These are phyloP conservation scores for Protomyces inouyei DNA, from an alignment of 1,139 yeast genomes.

Conservation along the genomic window DNA sequence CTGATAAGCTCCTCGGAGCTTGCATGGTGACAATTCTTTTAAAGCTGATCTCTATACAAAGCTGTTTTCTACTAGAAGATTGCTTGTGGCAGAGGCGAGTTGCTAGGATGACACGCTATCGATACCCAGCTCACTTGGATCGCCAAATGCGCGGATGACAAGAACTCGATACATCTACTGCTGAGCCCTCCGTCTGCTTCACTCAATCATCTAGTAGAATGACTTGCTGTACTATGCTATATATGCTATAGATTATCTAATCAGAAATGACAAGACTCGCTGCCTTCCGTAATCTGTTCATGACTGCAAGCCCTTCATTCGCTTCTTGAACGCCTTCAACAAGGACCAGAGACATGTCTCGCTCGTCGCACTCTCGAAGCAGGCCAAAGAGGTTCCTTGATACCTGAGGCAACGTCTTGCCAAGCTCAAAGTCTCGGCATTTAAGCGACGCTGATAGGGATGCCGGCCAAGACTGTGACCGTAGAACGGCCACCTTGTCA, in stretches of 20 bases:
- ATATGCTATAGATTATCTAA: neutral
- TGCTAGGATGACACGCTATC: constrained; percentile 1
- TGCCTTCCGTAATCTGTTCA: constrained; percentile 87
- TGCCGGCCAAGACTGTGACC: constrained; percentile 36
- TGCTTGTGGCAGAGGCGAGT: neutral
- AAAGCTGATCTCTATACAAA: neutral
- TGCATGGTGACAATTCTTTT: neutral
- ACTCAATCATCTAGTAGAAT: neutral
- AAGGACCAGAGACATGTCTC: constrained; percentile 57
- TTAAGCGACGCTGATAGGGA: neutral
- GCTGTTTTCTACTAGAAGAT: neutral
- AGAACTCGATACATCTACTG: neutral
- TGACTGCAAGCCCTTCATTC: constrained; percentile 84
- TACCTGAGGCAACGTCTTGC: constrained; percentile 52
- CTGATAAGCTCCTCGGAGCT: neutral
- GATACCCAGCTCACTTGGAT: constrained; percentile 3
- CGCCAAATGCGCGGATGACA: constrained; percentile 3
- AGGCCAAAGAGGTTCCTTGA: constrained; percentile 68
- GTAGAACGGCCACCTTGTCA: constrained; percentile 49
- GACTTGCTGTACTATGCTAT: neutral
- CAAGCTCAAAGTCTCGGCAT: constrained; percentile 3
- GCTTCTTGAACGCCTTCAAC: constrained; percentile 68
- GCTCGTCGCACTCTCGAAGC: constrained; percentile 63
- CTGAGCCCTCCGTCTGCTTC: neutral
- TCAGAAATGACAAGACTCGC: constrained; percentile 50